Evolutionary conservation across 106 monocot species (phyloP).

Genomic region (Vanilla planifolia): DNA sequence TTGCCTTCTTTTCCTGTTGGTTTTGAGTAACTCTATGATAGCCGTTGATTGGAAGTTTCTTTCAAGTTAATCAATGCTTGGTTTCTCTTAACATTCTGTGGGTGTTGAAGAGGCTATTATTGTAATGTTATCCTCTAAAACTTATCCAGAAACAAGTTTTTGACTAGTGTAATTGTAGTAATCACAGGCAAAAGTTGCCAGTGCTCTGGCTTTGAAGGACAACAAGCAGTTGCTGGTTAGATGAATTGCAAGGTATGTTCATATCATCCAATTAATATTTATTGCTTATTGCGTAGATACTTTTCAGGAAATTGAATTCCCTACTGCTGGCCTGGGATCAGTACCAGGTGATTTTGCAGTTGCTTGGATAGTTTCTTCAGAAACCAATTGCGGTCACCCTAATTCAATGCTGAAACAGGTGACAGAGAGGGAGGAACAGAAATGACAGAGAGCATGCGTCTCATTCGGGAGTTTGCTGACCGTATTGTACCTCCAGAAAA

Average conservation of each 20-base stretch:
- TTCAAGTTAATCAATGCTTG: too few species aligned
- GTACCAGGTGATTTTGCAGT: conserved; percentile 61
- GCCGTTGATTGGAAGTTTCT: too few species aligned
- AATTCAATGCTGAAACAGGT: conserved; percentile 28
- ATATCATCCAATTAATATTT: not conserved
- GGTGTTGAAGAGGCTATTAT: too few species aligned
- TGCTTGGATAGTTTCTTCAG: not conserved
- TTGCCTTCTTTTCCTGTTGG: too few species aligned
- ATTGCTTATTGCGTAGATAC: not conserved
- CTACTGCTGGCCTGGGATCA: conserved; percentile 83
- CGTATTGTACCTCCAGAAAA: conserved; percentile 65
- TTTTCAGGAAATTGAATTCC: conserved; percentile 91
- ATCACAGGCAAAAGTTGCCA: conserved; percentile 80
- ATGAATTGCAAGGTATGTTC: not conserved
- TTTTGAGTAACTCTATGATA: too few species aligned
- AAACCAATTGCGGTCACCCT: not conserved
- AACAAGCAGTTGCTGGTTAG: conserved; percentile 75
- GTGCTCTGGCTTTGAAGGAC: conserved; percentile 61
- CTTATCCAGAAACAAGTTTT: too few species aligned
- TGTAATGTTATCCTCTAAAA: too few species aligned
- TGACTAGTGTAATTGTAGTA: conserved; percentile 22
- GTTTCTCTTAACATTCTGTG: too few species aligned
- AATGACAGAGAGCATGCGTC: conserved; percentile 88
- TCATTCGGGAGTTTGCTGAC: conserved; percentile 80
- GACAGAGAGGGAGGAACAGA: conserved; percentile 98